Conservation (phyloP, 768 basidiomycete genomes). For the Ephemerocybe angulata region DNA sequence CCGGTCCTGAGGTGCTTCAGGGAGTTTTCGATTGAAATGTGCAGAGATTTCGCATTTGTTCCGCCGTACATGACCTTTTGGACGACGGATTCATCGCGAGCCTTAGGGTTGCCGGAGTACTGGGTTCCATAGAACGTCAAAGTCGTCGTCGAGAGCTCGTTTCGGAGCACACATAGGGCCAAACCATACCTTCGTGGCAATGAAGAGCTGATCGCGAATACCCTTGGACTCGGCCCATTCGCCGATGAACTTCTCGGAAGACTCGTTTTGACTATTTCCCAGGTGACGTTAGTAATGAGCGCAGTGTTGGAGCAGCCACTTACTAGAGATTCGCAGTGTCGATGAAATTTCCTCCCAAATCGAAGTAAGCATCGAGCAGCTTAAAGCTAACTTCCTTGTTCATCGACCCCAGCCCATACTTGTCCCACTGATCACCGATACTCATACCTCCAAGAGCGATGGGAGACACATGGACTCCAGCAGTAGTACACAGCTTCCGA, state of each 20-base stretch:
- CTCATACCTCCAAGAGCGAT: too few species aligned
- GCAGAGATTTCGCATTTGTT: slow-evolving; percentile 40
- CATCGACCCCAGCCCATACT: too few species aligned
- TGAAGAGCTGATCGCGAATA: slow-evolving; percentile 44
- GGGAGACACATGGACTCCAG: too few species aligned
- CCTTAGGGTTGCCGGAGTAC: slow-evolving; percentile 27
- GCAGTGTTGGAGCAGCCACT: too few species aligned
- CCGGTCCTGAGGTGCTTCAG: slow-evolving; percentile 39
- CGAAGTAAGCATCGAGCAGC: too few species aligned
- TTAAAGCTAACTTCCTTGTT: too few species aligned
- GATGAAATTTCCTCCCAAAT: too few species aligned
- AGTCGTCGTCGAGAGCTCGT: neutral
- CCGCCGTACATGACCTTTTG: slow-evolving; percentile 33
- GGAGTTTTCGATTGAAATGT: slow-evolving; percentile 33
- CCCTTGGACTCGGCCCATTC: slow-evolving; percentile 46
- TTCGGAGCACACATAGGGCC: neutral
- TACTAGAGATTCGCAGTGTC: too few species aligned
- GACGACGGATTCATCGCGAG: slow-evolving; percentile 16
- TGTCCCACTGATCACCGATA: too few species aligned
- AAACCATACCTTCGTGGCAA: slow-evolving; percentile 37
- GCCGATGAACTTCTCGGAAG: slow-evolving; percentile 47
- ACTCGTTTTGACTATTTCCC: slow-evolving; percentile 46
- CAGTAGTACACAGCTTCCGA: too few species aligned
- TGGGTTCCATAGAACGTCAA: slow-evolving; percentile 1
- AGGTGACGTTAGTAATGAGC: too few species aligned